Conservation (phyloP, 768 basidiomycete species). For the Gautieria morchelliformis region DNA sequence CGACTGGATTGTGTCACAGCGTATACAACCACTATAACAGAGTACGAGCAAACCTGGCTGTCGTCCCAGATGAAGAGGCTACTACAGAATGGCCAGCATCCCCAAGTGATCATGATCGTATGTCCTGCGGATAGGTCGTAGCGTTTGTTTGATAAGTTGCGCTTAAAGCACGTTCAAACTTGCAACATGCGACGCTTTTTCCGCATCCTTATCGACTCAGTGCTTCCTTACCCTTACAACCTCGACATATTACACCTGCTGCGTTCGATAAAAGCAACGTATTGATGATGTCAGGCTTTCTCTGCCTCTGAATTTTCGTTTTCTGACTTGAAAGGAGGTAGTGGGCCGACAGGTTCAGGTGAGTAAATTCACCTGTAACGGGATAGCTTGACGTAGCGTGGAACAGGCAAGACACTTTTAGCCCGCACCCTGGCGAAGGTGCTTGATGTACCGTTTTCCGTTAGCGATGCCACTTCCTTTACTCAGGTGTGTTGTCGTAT, state of each 20-base stretch:
- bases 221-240: slow-evolving; percentile 26
- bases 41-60: slow-evolving; percentile 58
- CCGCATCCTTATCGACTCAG: slow-evolving; percentile 42
- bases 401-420: slow-evolving; percentile 75
- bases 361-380: slow-evolving; percentile 10
- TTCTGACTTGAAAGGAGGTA: slow-evolving; percentile 1
- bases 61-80: slow-evolving; percentile 27
- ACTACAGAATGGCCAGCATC: slow-evolving; percentile 19
- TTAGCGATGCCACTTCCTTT: slow-evolving; percentile 88
- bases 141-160: slow-evolving; percentile 11
- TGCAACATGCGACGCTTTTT: slow-evolving; percentile 50
- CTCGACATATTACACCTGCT: slow-evolving; percentile 36
- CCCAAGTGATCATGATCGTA: slow-evolving; percentile 3
- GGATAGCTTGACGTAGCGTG: neutral
- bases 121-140: neutral
- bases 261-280: slow-evolving; percentile 95
- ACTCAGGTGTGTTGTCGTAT: slow-evolving; percentile 56
- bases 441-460: slow-evolving; percentile 89
- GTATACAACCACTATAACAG: slow-evolving; percentile 96
- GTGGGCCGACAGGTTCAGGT: slow-evolving; percentile 86
- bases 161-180: slow-evolving; percentile 26
- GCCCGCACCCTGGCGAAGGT: slow-evolving; percentile 87
- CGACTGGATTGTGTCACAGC: slow-evolving; percentile 28
- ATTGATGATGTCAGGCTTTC: slow-evolving; percentile 64
- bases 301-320: slow-evolving; percentile 14